phyloP scores from a whole-genome alignment of 768 basidiomycete genomes.

The Amanita rubescens region DNA sequence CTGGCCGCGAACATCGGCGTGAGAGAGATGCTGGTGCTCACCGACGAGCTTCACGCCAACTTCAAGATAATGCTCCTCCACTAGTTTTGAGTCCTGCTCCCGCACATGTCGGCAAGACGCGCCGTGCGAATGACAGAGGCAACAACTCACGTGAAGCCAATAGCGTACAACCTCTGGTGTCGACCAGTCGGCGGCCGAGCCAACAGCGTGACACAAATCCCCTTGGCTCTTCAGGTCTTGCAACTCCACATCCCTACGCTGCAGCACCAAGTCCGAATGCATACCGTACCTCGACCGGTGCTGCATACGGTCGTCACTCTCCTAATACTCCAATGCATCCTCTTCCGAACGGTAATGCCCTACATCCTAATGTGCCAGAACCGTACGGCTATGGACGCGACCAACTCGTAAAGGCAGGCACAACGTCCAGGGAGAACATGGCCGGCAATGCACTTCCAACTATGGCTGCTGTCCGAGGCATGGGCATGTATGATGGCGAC shows the following conservation, averaged over 20 bases:
- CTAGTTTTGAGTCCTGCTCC: conserved; percentile 61
- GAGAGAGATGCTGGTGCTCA: conserved; percentile 43
- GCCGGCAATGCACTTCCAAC: conserved; percentile 28
- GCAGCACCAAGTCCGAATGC: conserved; percentile 50
- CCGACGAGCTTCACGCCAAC: conserved; percentile 47
- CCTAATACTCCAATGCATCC: conserved; percentile 33
- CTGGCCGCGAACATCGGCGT: conserved; percentile 53
- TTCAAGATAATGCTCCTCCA: conserved; percentile 53
- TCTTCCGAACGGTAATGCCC: conserved; percentile 30
- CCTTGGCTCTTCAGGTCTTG: conserved; percentile 32
- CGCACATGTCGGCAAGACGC: conserved; percentile 52
- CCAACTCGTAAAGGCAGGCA: conserved; percentile 40
- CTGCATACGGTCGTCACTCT: conserved; percentile 52
- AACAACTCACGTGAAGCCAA: conserved; percentile 46
- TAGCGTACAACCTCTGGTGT: conserved; percentile 62
- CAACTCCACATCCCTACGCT: conserved; percentile 67
- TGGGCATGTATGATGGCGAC: conserved; percentile 62
- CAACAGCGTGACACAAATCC: conserved; percentile 45
- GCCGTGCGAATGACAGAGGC: conserved; percentile 40
- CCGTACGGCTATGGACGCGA: conserved; percentile 60
- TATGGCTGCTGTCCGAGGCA: conserved; percentile 34
- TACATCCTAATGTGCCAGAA: conserved; percentile 52
- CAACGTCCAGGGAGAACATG: conserved; percentile 46
- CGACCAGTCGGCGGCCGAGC: conserved; percentile 60
- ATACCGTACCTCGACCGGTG: conserved; percentile 37